A percentile compares a stretch with the other conserved stretches of the same genome.
Conservation (phyloP, 768 basidiomycete genomes). For the Trametes elegans region DNA sequence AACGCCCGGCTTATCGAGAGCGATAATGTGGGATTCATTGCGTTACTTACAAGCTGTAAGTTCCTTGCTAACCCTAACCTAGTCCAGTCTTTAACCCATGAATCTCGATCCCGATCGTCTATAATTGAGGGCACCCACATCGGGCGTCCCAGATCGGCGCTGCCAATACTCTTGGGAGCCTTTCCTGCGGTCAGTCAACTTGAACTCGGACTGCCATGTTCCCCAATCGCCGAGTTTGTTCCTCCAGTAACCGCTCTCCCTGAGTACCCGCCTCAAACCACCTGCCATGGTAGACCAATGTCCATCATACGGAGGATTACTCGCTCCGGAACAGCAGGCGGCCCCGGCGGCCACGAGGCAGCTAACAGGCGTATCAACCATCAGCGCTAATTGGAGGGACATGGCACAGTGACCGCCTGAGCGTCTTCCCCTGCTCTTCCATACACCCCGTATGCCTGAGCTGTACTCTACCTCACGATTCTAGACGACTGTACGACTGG, state of each 20-base stretch:
- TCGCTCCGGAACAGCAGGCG: background rate
- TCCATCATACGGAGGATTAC: background rate
- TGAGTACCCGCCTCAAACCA: background rate
- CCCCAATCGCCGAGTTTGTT: background rate
- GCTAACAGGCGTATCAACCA: slow-evolving; percentile 13
- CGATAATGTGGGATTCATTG: background rate
- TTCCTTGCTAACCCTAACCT: background rate
- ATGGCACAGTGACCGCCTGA: slow-evolving; percentile 9
- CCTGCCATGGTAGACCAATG: background rate
- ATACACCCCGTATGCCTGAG: background rate
- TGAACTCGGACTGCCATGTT: background rate
- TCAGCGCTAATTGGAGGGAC: slow-evolving; percentile 10
- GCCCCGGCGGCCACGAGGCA: slow-evolving; percentile 6
- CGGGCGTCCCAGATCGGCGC: background rate
- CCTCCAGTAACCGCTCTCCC: background rate
- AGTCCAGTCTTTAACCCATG: background rate
- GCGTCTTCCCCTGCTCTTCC: slow-evolving; percentile 4
- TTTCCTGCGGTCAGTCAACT: background rate
- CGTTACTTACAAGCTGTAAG: background rate
- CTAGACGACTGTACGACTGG: slow-evolving; percentile 12
- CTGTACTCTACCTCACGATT: slow-evolving; percentile 12
- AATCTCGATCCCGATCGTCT: slow-evolving; percentile 11
- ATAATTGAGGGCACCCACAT: background rate
- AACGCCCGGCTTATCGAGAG: background rate
- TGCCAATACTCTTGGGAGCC: background rate